phyloP scores from a whole-genome alignment of 805 yeast genomes.

The Saccharomyces eubayanus region DNA sequence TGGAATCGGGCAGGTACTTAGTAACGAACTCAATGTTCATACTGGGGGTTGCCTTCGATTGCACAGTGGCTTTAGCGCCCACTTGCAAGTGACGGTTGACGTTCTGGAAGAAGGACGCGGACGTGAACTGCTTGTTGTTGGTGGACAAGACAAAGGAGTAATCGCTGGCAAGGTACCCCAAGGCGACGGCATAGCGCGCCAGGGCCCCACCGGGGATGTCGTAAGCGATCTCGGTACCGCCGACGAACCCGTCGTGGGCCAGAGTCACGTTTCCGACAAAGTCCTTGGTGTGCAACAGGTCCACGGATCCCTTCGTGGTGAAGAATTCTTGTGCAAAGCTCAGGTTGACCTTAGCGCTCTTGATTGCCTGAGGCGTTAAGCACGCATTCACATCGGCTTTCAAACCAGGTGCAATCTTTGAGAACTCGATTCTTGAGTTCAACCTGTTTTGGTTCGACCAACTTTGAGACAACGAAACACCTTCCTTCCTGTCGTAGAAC shows the following conservation, averaged over 20 bases:
- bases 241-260: constrained; percentile 93
- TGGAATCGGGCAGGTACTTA: constrained; percentile 80
- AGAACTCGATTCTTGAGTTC: constrained; percentile 87
- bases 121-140: constrained; percentile 77
- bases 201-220: constrained; percentile 89
- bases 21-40: constrained; percentile 94
- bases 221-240: constrained; percentile 95
- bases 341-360: constrained; percentile 83
- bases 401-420: constrained; percentile 81
- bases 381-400: constrained; percentile 86
- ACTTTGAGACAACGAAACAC: constrained; percentile 91
- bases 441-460: constrained; percentile 92
- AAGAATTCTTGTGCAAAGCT: constrained; percentile 88
- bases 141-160: constrained; percentile 69
- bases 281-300: constrained; percentile 88
- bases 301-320: constrained; percentile 91
- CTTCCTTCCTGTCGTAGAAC: constrained; percentile 86
- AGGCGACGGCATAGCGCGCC: constrained; percentile 87
- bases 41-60: constrained; percentile 60
- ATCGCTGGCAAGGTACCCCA: constrained; percentile 84
- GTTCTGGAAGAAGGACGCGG: constrained; percentile 96
- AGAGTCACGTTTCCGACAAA: constrained; percentile 92
- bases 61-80: constrained; percentile 97
- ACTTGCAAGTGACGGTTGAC: constrained; percentile 88
- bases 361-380: constrained; percentile 75